Evolutionary conservation across 305 asterid genomes (phyloP).

Genomic region (Fraxinus ornus): DNA sequence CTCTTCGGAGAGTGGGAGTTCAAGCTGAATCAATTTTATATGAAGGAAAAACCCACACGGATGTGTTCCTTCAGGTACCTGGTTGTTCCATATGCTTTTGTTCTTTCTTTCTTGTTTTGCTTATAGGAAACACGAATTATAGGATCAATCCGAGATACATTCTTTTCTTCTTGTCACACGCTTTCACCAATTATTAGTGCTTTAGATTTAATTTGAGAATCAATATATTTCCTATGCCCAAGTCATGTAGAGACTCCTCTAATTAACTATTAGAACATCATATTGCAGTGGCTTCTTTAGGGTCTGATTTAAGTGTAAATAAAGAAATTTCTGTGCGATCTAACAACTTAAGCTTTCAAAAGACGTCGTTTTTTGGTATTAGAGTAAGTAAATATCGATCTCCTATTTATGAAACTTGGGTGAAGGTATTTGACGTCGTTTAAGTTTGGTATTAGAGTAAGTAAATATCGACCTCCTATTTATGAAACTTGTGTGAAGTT

Average conservation of each 20-base stretch:
- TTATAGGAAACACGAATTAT: background rate
- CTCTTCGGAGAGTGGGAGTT: slow-evolving; percentile 64
- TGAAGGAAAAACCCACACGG: slow-evolving; percentile 92
- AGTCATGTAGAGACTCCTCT: background rate
- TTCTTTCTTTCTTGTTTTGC: background rate
- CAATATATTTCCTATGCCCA: background rate
- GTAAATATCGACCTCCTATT: background rate
- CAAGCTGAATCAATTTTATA: slow-evolving; percentile 68
- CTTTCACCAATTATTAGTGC: background rate
- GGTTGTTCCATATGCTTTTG: background rate
- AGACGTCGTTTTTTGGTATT: background rate
- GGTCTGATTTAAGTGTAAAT: background rate
- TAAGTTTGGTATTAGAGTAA: background rate
- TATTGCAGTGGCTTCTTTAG: background rate
- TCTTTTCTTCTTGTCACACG: background rate
- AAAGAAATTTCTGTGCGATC: background rate
- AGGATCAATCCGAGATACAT: background rate
- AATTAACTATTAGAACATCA: background rate
- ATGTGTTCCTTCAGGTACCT: slow-evolving; percentile 65
- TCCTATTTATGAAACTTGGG: background rate
- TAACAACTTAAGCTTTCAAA: background rate
- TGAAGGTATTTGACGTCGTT: background rate
- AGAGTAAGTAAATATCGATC: background rate
- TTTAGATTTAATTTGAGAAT: background rate
- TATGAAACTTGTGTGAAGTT: background rate